phyloP scores from a whole-genome alignment of 345 rosid species.

The Aurinia saxatilis region DNA sequence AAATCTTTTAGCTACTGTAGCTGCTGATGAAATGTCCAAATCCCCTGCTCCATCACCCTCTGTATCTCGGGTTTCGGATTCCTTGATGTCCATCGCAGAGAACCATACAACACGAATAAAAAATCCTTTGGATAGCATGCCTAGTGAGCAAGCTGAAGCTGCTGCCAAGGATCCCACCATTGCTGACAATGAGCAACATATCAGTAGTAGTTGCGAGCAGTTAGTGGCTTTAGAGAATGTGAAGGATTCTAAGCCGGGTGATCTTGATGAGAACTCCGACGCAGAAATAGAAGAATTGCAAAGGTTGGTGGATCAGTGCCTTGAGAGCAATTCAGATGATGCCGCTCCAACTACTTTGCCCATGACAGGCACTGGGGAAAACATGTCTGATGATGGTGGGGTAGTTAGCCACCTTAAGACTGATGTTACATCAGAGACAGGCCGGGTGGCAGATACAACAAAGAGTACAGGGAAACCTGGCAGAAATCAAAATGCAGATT shows the following conservation, averaged over 20 bases:
- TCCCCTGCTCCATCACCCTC: conserved; percentile 50
- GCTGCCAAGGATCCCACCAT: conserved; percentile 20
- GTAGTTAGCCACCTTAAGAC: conserved; percentile 19
- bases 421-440: conserved; percentile 28
- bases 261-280: conserved; percentile 27
- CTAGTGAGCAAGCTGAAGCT: conserved; percentile 26
- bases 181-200: conserved; percentile 28
- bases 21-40: conserved; percentile 80
- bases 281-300: conserved; percentile 29
- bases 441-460: conserved; percentile 26
- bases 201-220: conserved; percentile 12
- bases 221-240: conserved; percentile 26
- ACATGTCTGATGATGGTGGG: conserved; percentile 20
- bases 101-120: conserved; percentile 29
- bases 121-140: conserved; percentile 27
- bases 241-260: conserved; percentile 19
- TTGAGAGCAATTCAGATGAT: conserved; percentile 36
- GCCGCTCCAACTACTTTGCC: conserved; percentile 13
- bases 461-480: conserved; percentile 19
- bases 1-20: conserved; percentile 92
- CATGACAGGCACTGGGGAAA: conserved; percentile 17
- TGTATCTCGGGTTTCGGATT: conserved; percentile 37
- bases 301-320: conserved; percentile 32
- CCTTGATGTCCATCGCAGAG: conserved; percentile 29
- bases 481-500: conserved; percentile 19